Conservation (phyloP, 805 yeast genomes). For the Wickerhamiella shivajii region DNA sequence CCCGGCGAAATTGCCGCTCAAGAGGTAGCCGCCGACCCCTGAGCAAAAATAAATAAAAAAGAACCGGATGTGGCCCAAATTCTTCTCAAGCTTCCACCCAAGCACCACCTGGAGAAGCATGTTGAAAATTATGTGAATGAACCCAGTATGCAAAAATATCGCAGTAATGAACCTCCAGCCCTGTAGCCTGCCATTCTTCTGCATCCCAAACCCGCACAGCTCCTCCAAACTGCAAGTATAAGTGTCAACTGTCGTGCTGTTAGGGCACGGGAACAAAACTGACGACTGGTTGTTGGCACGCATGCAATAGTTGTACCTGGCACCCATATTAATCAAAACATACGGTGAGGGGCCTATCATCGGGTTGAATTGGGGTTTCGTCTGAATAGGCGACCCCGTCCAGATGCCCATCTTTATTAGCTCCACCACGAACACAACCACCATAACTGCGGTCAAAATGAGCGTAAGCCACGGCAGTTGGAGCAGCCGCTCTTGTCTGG, state of each 20-base stretch:
- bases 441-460: conserved; percentile 24
- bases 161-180: conserved; percentile 61
- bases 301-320: conserved; percentile 62
- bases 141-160: conserved; percentile 60
- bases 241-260: conserved; percentile 40
- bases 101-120: conserved; percentile 43
- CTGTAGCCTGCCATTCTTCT: conserved; percentile 37
- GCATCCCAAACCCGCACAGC: conserved; percentile 42
- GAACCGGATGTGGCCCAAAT: conserved; percentile 41
- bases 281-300: conserved; percentile 34
- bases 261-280: conserved; percentile 50
- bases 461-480: conserved; percentile 22
- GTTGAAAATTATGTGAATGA: conserved; percentile 52
- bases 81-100: conserved; percentile 44
- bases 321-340: conserved; percentile 52
- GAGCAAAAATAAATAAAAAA: conserved; percentile 41
- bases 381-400: conserved; percentile 53
- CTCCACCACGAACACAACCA: conserved; percentile 48
- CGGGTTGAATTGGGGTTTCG: conserved; percentile 60
- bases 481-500: background rate
- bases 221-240: conserved; percentile 43
- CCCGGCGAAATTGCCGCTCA: conserved; percentile 59
- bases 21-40: conserved; percentile 51
- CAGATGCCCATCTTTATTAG: conserved; percentile 39
- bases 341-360: conserved; percentile 67